phyloP scores from a whole-genome alignment of 1,139 yeast genomes.

The Magnusiomyces starmeri region DNA sequence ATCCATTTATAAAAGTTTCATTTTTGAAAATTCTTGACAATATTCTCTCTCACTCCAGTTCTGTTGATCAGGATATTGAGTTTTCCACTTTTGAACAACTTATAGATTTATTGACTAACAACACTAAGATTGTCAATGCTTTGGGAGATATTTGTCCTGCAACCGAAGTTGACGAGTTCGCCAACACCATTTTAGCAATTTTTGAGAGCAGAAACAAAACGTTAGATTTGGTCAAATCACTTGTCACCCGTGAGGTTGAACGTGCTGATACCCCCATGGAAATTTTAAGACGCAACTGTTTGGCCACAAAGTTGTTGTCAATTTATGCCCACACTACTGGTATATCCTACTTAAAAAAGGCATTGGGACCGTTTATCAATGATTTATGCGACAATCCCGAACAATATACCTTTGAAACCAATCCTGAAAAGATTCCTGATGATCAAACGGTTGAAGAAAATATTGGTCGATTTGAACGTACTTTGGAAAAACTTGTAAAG shows the following conservation, averaged over 20 bases:
- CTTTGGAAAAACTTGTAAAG: conserved; percentile 49
- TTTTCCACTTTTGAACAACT: conserved; percentile 29
- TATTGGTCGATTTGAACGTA: conserved; percentile 47
- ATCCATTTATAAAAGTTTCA: conserved; percentile 56
- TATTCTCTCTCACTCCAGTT: conserved; percentile 44
- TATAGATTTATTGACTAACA: conserved; percentile 25
- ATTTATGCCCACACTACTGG: conserved; percentile 66
- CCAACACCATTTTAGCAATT: conserved; percentile 60
- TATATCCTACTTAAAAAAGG: conserved; percentile 44
- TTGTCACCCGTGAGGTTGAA: conserved; percentile 57
- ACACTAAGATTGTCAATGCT: conserved; percentile 20
- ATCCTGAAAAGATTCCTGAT: conserved; percentile 35
- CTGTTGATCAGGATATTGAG: conserved; percentile 28
- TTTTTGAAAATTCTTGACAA: conserved; percentile 72
- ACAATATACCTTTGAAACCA: conserved; percentile 55
- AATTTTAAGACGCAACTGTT: conserved; percentile 71
- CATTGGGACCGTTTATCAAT: conserved; percentile 49
- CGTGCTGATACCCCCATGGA: conserved; percentile 59
- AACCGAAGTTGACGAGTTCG: conserved; percentile 64
- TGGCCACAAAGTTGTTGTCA: conserved; percentile 70
- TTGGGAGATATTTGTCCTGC: conserved; percentile 46
- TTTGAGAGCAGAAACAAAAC: conserved; percentile 49
- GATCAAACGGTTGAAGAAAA: conserved; percentile 40
- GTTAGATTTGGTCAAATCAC: conserved; percentile 48
- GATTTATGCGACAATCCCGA: conserved; percentile 47